Evolutionary conservation across 148 eudicot genomes (phyloP).

Genomic region (Fallopia convolvulus): DNA sequence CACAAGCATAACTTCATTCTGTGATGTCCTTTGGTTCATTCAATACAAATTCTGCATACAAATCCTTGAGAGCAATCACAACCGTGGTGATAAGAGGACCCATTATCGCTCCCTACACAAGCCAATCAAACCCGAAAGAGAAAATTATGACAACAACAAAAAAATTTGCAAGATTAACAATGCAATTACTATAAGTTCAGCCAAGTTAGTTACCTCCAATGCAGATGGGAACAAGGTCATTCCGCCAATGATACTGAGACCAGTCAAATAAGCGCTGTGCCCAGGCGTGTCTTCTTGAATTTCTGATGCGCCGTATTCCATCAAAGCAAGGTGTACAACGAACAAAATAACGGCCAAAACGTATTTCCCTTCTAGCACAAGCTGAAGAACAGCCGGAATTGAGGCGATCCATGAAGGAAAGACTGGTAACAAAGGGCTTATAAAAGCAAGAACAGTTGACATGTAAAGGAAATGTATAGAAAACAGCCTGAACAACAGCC

Average conservation of each 20-base stretch:
- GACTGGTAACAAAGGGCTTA: constrained; percentile 73
- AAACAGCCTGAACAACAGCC: constrained; percentile 83
- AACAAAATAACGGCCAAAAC: constrained; percentile 49
- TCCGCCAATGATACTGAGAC: constrained; percentile 93
- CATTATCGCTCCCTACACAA: constrained; percentile 84
- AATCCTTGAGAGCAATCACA: constrained; percentile 82
- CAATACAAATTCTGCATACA: constrained; percentile 79
- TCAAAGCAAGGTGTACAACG: constrained; percentile 55
- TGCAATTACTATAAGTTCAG: background rate
- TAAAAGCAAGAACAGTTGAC: constrained; percentile 74
- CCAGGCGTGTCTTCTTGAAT: constrained; percentile 81
- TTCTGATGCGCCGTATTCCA: constrained; percentile 72
- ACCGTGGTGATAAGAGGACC: constrained; percentile 89
- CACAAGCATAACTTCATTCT: background rate
- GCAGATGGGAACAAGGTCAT: constrained; percentile 86
- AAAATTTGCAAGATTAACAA: background rate
- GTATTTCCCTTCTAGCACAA: constrained; percentile 67
- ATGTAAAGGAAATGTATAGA: constrained; percentile 80
- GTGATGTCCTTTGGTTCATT: constrained; percentile 47
- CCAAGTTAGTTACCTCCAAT: constrained; percentile 35
- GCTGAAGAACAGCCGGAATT: constrained; percentile 66
- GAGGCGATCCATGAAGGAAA: constrained; percentile 72
- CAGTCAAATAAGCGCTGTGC: constrained; percentile 73
- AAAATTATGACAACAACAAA: background rate
- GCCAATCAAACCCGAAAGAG: background rate